phyloP scores from a whole-genome alignment of 1,284 basidiomycete genomes.

The Omphalotus olearius region DNA sequence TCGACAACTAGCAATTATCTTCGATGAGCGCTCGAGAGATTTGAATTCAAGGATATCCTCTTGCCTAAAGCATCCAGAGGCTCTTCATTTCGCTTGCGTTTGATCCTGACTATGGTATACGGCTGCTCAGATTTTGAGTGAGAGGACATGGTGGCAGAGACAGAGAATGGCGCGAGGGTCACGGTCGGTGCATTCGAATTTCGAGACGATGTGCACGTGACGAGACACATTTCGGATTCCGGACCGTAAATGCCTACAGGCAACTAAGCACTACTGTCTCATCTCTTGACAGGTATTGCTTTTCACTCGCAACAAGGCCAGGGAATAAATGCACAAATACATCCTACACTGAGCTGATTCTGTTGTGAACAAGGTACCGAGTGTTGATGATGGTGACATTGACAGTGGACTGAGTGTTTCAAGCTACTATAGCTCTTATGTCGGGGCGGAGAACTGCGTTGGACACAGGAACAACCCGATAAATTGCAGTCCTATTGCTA shows the following conservation, averaged over 20 bases:
- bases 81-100: conserved; percentile 74
- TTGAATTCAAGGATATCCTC: conserved; percentile 10
- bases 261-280: too few relatives aligned
- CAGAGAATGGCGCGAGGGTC: not conserved
- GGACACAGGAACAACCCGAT: too few relatives aligned
- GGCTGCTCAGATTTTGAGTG: conserved; percentile 25
- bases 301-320: too few relatives aligned
- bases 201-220: not conserved
- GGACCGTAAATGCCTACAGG: too few relatives aligned
- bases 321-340: too few relatives aligned
- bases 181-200: not conserved
- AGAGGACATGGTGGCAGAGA: not conserved
- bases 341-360: too few relatives aligned
- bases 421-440: not conserved
- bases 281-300: too few relatives aligned
- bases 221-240: not conserved
- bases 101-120: conserved; percentile 72
- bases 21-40: too few relatives aligned
- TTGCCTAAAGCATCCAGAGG: conserved; percentile 72
- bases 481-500: too few relatives aligned
- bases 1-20: conserved; percentile 51
- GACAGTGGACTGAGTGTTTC: not conserved
- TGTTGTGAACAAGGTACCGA: too few relatives aligned
- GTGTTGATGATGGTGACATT: too few relatives aligned
- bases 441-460: too few relatives aligned